Evolutionary conservation across 106 monocot species (phyloP).

Genomic region (Dendrobium huoshanense): DNA sequence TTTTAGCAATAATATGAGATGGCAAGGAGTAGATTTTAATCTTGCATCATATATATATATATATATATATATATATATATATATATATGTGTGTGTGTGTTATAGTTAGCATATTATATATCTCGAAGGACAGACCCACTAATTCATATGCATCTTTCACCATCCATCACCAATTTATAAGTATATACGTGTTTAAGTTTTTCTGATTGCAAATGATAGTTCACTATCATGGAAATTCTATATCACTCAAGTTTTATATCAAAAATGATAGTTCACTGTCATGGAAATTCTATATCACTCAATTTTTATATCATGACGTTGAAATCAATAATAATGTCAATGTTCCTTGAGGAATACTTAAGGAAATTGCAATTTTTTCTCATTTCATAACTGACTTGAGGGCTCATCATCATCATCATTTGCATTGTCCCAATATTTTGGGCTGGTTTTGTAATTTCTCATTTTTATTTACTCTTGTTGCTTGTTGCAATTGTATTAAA

Average conservation of each 20-base stretch:
- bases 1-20: not conserved
- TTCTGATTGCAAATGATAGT: not conserved
- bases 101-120: no score
- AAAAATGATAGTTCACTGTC: not conserved
- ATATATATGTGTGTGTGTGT: no score
- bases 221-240: not conserved
- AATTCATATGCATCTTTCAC: no score
- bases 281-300: not conserved
- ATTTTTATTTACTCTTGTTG: not conserved
- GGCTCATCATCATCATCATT: not conserved
- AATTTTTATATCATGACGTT: not conserved
- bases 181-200: not conserved
- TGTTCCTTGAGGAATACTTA: not conserved
- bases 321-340: not conserved
- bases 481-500: not conserved
- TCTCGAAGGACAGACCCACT: no score
- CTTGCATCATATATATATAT: not conserved
- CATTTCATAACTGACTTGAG: not conserved
- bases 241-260: not conserved
- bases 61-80: not conserved
- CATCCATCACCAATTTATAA: no score
- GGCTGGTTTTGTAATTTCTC: not conserved
- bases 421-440: not conserved
- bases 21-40: not conserved
- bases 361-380: not conserved